Evolutionary conservation across 192 early-diverging fungal genomes (phyloP).

Genomic region (Coemansia sp.): DNA sequence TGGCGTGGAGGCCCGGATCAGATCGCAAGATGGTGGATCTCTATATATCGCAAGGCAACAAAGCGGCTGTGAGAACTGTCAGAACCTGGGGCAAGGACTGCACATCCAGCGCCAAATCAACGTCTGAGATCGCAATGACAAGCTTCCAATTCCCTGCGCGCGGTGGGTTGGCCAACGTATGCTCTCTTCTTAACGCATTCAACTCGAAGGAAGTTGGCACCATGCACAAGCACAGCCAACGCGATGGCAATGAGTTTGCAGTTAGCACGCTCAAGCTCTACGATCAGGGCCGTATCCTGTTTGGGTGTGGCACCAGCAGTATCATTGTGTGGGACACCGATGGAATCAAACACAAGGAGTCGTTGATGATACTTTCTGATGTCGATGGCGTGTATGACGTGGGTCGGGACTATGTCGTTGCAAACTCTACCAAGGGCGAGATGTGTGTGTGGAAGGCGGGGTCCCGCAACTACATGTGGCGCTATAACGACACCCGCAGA

Average conservation of each 20-base stretch:
- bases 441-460: conserved; percentile 49
- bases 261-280: conserved; percentile 33
- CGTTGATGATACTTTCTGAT: conserved; percentile 32
- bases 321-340: conserved; percentile 32
- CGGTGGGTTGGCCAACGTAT: conserved; percentile 5
- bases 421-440: conserved; percentile 30
- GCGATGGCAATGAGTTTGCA: conserved; percentile 17
- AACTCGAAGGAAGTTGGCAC: conserved; percentile 11
- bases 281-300: conserved; percentile 34
- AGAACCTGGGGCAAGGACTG: conserved; percentile 5
- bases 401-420: conserved; percentile 41
- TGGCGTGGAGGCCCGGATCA: conserved; percentile 27
- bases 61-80: conserved; percentile 3
- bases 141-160: conserved; percentile 27
- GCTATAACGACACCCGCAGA: conserved; percentile 46
- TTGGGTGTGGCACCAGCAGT: conserved; percentile 28
- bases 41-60: conserved; percentile 34
- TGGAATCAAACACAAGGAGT: conserved; percentile 24
- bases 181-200: conserved; percentile 23
- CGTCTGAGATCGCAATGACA: conserved; percentile 22
- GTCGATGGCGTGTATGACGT: conserved; percentile 43
- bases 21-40: conserved; percentile 8
- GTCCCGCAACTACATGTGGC: conserved; percentile 43
- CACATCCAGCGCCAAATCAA: background rate
- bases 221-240: conserved; percentile 8